phyloP scores from a whole-genome alignment of 495 filamentous ascomycete species.

The Penicillium coprophilum region DNA sequence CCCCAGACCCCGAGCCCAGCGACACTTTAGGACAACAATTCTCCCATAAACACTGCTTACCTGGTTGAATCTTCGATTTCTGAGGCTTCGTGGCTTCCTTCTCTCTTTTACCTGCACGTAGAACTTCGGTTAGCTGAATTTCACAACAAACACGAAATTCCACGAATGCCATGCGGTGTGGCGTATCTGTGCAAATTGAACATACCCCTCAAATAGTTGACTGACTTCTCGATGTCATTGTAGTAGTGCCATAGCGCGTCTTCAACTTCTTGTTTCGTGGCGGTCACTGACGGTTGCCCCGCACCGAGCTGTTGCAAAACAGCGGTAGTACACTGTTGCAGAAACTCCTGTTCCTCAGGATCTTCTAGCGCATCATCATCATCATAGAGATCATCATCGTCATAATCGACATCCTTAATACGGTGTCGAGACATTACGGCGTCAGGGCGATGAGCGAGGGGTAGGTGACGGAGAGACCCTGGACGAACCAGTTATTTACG shows the following conservation, averaged over 20 bases:
- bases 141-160: constrained; percentile 3
- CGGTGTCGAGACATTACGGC: constrained; percentile 47
- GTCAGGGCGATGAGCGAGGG: constrained; percentile 10
- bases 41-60: constrained; percentile 46
- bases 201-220: constrained; percentile 71
- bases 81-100: constrained; percentile 44
- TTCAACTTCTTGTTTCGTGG: constrained; percentile 64
- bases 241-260: constrained; percentile 95
- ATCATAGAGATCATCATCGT: constrained; percentile 46
- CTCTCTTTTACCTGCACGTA: constrained; percentile 39
- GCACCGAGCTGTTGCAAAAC: constrained; percentile 41
- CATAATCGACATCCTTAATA: constrained; percentile 47
- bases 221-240: constrained; percentile 83
- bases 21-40: constrained; percentile 18
- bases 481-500: too few relatives aligned
- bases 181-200: not conserved
- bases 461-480: constrained; percentile 2
- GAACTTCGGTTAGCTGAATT: constrained; percentile 6
- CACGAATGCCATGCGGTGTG: not conserved
- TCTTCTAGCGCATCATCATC: constrained; percentile 43
- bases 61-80: constrained; percentile 36
- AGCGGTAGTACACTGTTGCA: constrained; percentile 40
- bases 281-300: constrained; percentile 42
- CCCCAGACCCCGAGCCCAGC: constrained; percentile 35
- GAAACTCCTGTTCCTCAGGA: constrained; percentile 45